phyloP scores from a whole-genome alignment of 2,329 filamentous ascomycete genomes.

The Lecanicillium sp. region DNA sequence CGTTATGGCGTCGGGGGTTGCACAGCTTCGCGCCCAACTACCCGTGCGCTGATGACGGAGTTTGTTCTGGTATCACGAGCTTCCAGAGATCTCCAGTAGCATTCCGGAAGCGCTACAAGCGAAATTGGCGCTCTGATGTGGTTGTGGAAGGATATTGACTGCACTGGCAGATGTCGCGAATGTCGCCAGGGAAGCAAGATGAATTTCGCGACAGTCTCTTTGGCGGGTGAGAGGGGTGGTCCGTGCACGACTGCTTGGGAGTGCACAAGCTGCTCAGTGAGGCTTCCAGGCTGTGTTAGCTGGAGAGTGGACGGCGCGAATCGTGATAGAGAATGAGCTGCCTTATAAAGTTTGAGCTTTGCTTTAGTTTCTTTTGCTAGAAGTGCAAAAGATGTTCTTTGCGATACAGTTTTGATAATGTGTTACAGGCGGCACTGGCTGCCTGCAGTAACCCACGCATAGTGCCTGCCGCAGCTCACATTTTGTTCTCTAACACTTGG shows the following conservation, averaged over 20 bases:
- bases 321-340: too few relatives aligned
- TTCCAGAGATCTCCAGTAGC: not conserved
- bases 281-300: too few relatives aligned
- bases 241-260: slow-evolving; percentile 11
- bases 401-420: too few relatives aligned
- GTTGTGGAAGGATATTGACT: not conserved
- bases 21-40: slow-evolving; percentile 9
- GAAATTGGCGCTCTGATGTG: slow-evolving; percentile 6
- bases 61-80: not conserved
- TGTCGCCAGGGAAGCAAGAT: slow-evolving; percentile 5
- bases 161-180: slow-evolving; percentile 5
- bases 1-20: not conserved
- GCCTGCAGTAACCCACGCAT: too few relatives aligned
- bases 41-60: slow-evolving; percentile 1
- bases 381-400: too few relatives aligned
- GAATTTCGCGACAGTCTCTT: slow-evolving; percentile 14
- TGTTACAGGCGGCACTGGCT: too few relatives aligned
- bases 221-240: slow-evolving; percentile 7
- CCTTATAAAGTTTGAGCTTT: too few relatives aligned
- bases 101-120: not conserved
- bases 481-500: too few relatives aligned
- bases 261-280: too few relatives aligned
- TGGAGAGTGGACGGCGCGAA: too few relatives aligned
- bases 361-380: too few relatives aligned
- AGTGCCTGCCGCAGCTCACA: too few relatives aligned